Evolutionary conservation across 495 filamentous ascomycete genomes (phyloP).

Genomic region (Trichoderma erinaceum): DNA sequence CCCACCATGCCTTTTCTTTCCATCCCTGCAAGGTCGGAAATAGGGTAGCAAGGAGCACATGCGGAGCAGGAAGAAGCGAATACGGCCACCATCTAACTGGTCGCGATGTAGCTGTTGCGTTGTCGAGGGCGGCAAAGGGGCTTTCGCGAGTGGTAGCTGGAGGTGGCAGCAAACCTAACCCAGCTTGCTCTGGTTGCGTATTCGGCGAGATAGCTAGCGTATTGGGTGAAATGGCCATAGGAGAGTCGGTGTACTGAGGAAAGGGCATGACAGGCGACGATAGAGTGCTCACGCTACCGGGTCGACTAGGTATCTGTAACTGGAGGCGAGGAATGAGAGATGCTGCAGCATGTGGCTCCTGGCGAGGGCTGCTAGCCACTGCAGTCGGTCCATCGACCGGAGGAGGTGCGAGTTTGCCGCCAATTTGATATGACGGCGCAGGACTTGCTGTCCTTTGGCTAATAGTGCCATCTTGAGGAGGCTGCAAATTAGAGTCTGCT

Average conservation of each 20-base stretch:
- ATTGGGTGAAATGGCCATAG: conserved; percentile 15
- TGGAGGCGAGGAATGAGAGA: conserved; percentile 14
- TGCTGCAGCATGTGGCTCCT: background rate
- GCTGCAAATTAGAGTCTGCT: background rate
- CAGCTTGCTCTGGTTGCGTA: conserved; percentile 38
- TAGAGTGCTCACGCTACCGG: conserved; percentile 48
- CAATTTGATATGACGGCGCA: conserved; percentile 22
- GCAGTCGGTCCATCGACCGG: background rate
- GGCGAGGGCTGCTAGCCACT: conserved; percentile 17
- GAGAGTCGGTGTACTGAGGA: conserved; percentile 39
- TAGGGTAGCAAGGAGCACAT: conserved; percentile 63
- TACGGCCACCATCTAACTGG: conserved; percentile 70
- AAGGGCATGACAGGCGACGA: conserved; percentile 38
- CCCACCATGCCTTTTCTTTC: conserved; percentile 68
- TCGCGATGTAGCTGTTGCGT: conserved; percentile 38
- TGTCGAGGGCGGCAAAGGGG: conserved; percentile 32
- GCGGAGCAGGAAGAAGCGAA: conserved; percentile 59
- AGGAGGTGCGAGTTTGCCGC: conserved; percentile 31
- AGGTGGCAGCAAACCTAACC: conserved; percentile 28
- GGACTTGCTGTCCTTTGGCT: conserved; percentile 20
- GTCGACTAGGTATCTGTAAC: conserved; percentile 38
- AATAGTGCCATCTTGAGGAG: background rate
- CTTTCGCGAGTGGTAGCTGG: conserved; percentile 1
- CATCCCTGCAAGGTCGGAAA: conserved; percentile 86
- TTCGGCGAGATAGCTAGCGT: conserved; percentile 31